A percentile compares a stretch with the other conserved stretches of the same genome.
Conservation (phyloP, 352 stramenopile species). For the Elongisporangium prolatum region DNA sequence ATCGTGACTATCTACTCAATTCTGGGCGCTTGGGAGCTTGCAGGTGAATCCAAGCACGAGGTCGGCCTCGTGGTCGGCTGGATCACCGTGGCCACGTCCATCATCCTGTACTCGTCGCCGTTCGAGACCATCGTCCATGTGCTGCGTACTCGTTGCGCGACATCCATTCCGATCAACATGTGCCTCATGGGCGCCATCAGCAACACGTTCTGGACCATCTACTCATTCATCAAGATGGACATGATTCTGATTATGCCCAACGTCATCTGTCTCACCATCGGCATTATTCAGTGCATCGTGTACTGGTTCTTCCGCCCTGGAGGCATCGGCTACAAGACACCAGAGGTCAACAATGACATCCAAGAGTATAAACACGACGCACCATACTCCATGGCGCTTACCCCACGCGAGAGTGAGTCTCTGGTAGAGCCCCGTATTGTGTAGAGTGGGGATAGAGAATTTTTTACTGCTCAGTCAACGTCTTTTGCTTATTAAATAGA, state of each 20-base stretch:
- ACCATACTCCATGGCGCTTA: not conserved
- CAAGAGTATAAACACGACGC: not conserved
- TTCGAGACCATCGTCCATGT: constrained; percentile 16
- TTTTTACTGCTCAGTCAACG: not conserved
- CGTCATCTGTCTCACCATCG: constrained; percentile 19
- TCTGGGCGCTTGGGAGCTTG: constrained; percentile 27
- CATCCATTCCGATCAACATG: constrained; percentile 34
- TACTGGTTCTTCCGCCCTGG: constrained; percentile 22
- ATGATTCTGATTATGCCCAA: constrained; percentile 34
- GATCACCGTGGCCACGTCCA: constrained; percentile 4
- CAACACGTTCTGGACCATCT: constrained; percentile 26
- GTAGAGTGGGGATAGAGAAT: not conserved
- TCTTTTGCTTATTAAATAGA: not conserved
- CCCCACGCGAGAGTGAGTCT: not conserved
- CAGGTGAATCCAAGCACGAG: constrained; percentile 10
- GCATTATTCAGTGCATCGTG: constrained; percentile 23
- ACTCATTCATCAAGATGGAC: constrained; percentile 24
- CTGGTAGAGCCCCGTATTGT: not conserved
- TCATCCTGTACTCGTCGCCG: constrained; percentile 2
- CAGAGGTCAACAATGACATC: not conserved
- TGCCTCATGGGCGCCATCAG: constrained; percentile 22
- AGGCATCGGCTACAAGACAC: not conserved
- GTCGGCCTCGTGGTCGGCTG: not conserved
- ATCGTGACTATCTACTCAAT: constrained; percentile 34
- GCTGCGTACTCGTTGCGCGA: constrained; percentile 18